A percentile compares a stretch with the other conserved stretches of the same genome.
These are phyloP conservation scores for Prunus fruticosa DNA, from an alignment of 306 rosid genomes.

Conservation along the genomic window DNA sequence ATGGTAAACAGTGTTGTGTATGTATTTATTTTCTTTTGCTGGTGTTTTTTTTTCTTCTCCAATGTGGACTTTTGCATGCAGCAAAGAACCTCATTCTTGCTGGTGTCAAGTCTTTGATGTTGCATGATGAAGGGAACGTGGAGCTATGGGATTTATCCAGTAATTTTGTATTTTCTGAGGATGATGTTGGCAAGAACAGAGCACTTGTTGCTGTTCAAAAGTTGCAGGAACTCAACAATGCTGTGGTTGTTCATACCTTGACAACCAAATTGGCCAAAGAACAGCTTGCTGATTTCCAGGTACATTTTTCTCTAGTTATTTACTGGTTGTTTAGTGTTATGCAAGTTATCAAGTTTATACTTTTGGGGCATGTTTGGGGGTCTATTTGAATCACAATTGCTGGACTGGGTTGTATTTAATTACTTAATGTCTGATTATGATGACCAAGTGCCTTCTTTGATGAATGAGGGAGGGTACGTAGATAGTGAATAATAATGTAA, in stretches of 20 bases:
- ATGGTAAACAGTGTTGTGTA: not conserved
- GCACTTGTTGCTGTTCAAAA: slow-evolving; percentile 74
- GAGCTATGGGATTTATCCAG: slow-evolving; percentile 86
- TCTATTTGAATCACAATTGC: not conserved
- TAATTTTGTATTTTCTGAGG: slow-evolving; percentile 64
- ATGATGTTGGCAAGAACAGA: slow-evolving; percentile 73
- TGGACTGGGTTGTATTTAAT: not conserved
- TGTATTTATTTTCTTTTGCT: not conserved
- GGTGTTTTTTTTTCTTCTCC: not conserved
- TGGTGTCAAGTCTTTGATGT: slow-evolving; percentile 85
- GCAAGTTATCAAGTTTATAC: not conserved
- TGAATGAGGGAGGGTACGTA: not conserved
- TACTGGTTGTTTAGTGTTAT: not conserved
- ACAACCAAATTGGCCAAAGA: slow-evolving; percentile 54
- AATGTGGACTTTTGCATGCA: slow-evolving; percentile 37
- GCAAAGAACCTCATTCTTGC: slow-evolving; percentile 95
- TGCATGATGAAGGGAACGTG: slow-evolving; percentile 79
- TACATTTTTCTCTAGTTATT: slow-evolving; percentile 1
- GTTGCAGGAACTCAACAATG: slow-evolving; percentile 93
- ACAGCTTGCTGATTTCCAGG: slow-evolving; percentile 75
- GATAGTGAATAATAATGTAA: not conserved
- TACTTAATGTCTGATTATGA: not conserved
- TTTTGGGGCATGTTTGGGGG: not conserved
- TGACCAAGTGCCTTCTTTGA: not conserved
- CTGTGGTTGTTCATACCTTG: slow-evolving; percentile 60